phyloP scores from a whole-genome alignment of 768 basidiomycete genomes.

The Calocybe indica region DNA sequence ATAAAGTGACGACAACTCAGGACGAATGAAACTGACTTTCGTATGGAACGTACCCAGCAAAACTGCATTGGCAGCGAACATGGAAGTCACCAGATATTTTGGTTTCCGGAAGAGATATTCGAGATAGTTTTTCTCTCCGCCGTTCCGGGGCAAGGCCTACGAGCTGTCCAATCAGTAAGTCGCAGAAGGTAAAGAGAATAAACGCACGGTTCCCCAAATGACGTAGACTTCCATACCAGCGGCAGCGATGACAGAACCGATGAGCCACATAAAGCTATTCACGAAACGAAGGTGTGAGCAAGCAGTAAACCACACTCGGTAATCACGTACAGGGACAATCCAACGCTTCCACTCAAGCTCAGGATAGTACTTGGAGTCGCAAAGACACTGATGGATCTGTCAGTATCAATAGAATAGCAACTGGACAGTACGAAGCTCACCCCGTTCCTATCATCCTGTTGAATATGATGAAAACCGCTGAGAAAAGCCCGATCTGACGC shows the following conservation, averaged over 20 bases:
- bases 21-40: no score
- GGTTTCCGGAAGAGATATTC: not conserved
- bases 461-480: constrained; percentile 30
- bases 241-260: constrained; percentile 27
- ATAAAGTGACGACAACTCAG: not conserved
- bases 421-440: constrained; percentile 11
- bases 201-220: constrained; percentile 26
- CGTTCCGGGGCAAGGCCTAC: constrained; percentile 9
- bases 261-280: constrained; percentile 26
- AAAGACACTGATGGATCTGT: constrained; percentile 20
- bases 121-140: not conserved
- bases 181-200: not conserved
- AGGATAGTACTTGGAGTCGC: constrained; percentile 29
- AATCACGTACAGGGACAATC: constrained; percentile 20
- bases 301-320: not conserved
- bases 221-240: constrained; percentile 32
- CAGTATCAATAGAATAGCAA: not conserved
- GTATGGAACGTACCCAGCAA: not conserved
- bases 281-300: not conserved
- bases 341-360: constrained; percentile 25
- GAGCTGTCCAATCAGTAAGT: not conserved
- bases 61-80: not conserved
- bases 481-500: constrained; percentile 20
- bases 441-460: constrained; percentile 33
- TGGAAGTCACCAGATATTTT: not conserved